phyloP scores from a whole-genome alignment of 2,329 filamentous ascomycete species.

The Diaporthe amygdali region DNA sequence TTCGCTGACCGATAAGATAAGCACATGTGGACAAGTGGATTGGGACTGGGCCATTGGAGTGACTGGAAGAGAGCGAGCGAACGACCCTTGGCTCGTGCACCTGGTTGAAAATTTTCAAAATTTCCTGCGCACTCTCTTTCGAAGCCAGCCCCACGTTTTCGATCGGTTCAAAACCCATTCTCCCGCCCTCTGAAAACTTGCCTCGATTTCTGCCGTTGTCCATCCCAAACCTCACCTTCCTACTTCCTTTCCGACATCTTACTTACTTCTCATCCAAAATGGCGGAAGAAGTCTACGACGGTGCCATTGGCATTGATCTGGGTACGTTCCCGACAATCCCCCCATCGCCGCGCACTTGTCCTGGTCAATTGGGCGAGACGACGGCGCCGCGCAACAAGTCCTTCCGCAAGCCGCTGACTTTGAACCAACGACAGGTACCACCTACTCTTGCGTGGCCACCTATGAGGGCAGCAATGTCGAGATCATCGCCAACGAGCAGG shows the following conservation, averaged over 20 bases:
- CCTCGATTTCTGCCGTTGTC: slow-evolving; percentile 18
- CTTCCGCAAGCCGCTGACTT: slow-evolving; percentile 14
- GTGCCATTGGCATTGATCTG: slow-evolving; percentile 99
- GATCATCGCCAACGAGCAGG: slow-evolving; percentile 99
- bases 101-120: slow-evolving; percentile 24
- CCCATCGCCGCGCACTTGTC: neutral
- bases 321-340: slow-evolving; percentile 63
- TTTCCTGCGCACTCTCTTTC: slow-evolving; percentile 21
- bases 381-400: slow-evolving; percentile 3
- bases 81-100: slow-evolving; percentile 20
- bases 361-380: neutral
- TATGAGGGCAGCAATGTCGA: slow-evolving; percentile 99
- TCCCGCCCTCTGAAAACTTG: slow-evolving; percentile 15
- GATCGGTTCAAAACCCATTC: slow-evolving; percentile 24
- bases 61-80: neutral
- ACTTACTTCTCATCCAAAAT: slow-evolving; percentile 58
- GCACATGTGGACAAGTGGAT: neutral
- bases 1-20: slow-evolving; percentile 7
- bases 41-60: neutral
- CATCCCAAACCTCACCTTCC: slow-evolving; percentile 17
- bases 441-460: slow-evolving; percentile 99
- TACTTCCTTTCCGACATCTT: slow-evolving; percentile 12
- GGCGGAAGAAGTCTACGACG: slow-evolving; percentile 98
- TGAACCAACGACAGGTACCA: slow-evolving; percentile 73
- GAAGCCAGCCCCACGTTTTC: slow-evolving; percentile 22